Evolutionary conservation across 1,284 basidiomycete genomes (phyloP).

Genomic region (Sutorius eximius): DNA sequence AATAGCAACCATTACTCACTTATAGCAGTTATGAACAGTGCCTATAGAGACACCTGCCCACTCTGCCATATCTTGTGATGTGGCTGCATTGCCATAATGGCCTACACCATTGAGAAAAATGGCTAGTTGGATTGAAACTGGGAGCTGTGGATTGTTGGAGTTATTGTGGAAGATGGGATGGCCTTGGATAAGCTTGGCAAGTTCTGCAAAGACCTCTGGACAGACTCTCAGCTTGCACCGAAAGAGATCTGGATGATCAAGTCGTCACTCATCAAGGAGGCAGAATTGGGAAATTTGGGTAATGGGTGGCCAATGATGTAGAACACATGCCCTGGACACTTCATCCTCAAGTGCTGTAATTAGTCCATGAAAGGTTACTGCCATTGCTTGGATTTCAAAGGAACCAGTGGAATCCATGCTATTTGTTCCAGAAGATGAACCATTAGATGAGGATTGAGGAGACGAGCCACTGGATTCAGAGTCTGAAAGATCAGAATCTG

Average conservation of each 20-base stretch:
- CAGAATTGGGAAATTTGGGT: not conserved
- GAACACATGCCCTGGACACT: not conserved
- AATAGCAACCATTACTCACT: slow-evolving; percentile 15
- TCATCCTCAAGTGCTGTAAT: slow-evolving; percentile 4
- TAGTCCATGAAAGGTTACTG: not conserved
- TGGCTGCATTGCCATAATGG: slow-evolving; percentile 22
- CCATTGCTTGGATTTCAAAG: too few relatives aligned
- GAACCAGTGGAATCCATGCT: too few relatives aligned
- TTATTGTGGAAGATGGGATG: slow-evolving; percentile 30
- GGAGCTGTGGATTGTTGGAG: slow-evolving; percentile 23
- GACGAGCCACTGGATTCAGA: too few relatives aligned
- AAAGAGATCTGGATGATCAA: slow-evolving; percentile 24
- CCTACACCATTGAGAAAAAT: not conserved
- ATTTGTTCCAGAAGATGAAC: too few relatives aligned
- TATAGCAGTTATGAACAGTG: slow-evolving; percentile 30
- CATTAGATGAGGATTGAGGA: too few relatives aligned
- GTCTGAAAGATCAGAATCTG: too few relatives aligned
- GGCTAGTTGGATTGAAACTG: slow-evolving; percentile 33
- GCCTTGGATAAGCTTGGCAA: slow-evolving; percentile 19
- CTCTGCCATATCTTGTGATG: slow-evolving; percentile 31
- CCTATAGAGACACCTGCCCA: slow-evolving; percentile 36
- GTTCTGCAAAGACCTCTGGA: slow-evolving; percentile 24
- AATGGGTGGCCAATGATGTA: not conserved
- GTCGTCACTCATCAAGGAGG: slow-evolving; percentile 12
- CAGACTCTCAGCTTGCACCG: slow-evolving; percentile 28